Conservation (phyloP, 2,329 filamentous ascomycete genomes). For the Paecilomyces niveus region DNA sequence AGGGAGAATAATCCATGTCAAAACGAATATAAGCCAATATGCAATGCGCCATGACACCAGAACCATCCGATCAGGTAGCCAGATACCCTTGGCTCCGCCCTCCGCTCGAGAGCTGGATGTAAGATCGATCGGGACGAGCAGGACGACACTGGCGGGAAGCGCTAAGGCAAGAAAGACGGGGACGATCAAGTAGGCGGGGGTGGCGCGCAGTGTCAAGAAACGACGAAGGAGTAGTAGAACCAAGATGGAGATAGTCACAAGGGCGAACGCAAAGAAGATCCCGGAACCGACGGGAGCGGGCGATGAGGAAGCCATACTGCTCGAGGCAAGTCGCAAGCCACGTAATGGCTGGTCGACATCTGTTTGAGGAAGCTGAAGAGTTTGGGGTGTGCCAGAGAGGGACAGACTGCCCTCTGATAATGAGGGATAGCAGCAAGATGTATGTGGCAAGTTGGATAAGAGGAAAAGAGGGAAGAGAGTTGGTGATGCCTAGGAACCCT, state of each 20-base stretch:
- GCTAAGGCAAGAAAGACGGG: constrained; percentile 96
- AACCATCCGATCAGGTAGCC: constrained; percentile 71
- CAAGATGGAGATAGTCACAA: constrained; percentile 65
- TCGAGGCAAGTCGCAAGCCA: not conserved
- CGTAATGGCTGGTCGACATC: not conserved
- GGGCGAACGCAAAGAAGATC: constrained; percentile 66
- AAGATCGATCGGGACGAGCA: constrained; percentile 92
- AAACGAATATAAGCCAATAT: constrained; percentile 92
- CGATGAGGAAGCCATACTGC: constrained; percentile 18
- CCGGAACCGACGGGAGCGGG: constrained; percentile 63
- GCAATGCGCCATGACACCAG: constrained; percentile 89
- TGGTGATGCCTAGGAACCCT: not conserved
- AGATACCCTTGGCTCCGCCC: constrained; percentile 71
- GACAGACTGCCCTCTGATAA: not conserved
- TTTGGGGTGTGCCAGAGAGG: not conserved
- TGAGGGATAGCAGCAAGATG: not conserved
- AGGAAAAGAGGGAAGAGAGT: not conserved
- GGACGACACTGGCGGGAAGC: constrained; percentile 80
- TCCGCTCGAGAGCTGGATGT: constrained; percentile 73
- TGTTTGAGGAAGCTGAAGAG: not conserved
- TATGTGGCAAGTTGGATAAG: not conserved
- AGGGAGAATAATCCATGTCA: constrained; percentile 92
- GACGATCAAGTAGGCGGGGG: constrained; percentile 80
- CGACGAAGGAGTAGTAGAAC: constrained; percentile 80
- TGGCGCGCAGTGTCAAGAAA: constrained; percentile 84